Conservation (phyloP, 1,139 yeast genomes). For the Hemisphaericaspora subhashii region DNA sequence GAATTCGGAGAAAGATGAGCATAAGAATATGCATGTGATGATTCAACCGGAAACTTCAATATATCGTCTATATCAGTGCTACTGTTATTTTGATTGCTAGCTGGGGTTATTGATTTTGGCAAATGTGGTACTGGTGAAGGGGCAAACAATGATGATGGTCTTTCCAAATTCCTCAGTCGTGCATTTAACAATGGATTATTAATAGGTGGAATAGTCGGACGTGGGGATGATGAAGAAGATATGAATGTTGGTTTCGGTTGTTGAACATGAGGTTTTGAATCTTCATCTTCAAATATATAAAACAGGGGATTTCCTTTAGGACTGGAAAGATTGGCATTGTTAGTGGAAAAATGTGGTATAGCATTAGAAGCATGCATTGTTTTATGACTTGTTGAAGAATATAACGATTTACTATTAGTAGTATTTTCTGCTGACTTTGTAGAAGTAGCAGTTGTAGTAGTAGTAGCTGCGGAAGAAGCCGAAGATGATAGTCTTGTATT, state of each 20-base stretch:
- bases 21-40: conserved; percentile 83
- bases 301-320: conserved; percentile 5
- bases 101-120: conserved; percentile 2
- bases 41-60: conserved; percentile 66
- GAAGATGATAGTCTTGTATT: background rate
- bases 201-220: conserved; percentile 1
- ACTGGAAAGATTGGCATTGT: background rate
- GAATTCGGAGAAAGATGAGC: conserved; percentile 82
- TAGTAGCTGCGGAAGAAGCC: conserved; percentile 3
- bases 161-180: conserved; percentile 1
- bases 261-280: background rate
- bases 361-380: too few species aligned
- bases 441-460: conserved; percentile 2
- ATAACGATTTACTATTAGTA: background rate
- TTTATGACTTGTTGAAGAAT: background rate
- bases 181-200: conserved; percentile 1
- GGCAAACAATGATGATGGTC: conserved; percentile 10
- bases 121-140: conserved; percentile 8
- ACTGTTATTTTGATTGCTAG: background rate
- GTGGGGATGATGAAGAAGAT: conserved; percentile 1
- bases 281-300: conserved; percentile 7
- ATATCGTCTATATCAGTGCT: conserved; percentile 26
- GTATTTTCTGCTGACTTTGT: background rate
- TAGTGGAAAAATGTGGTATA: background rate
- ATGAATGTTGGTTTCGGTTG: conserved; percentile 1